Evolutionary conservation across 192 early-diverging fungal species (phyloP), one percentile per base, ranked within the genome.

Genomic region (Coemansia sp.): DNA sequence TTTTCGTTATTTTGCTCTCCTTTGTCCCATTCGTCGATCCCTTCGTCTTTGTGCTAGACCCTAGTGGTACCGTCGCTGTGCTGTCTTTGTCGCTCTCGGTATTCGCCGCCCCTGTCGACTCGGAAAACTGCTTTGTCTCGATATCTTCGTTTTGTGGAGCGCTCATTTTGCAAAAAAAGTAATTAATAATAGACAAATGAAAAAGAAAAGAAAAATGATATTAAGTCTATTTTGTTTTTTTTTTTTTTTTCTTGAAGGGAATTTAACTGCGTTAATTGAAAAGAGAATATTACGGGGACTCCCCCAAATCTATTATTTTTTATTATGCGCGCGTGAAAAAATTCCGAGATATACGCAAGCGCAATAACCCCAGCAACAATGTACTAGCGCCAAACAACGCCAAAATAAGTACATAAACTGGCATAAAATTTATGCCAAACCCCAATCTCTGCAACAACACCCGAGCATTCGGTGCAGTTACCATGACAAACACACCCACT

Each of bases 1-100:
- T 85, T 52, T 85, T 85, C 9, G 83, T 81, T 36, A 85, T 62
- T 39, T 85, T 85, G 39, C 62, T 72, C 44, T 85, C 82, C 38
- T 62, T 62, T 4, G 20, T 10, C 36, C 60, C 60, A 2, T 62
- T 62, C 20, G 22, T 43, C 27, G 10, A 1, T 38, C 63, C 64
- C 15, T 74, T 74, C 7, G 53, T 12, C 41, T 65, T 72, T 38
- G 61, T 55, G 29, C 27, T 20, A 38, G 38, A 38, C 6, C 9
- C n/a, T 24, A 49, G 16, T 8, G 47, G 43, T 22, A 50, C 31
- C 2, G 62, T 15, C 38, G 71, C 13, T 12, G 64, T 36, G 16
- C n/a, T 63, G 47, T 36, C 64, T 27, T 63, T 20, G 27, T 46
- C 66, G 55, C 55, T 29, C 13, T 65, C 43, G 15, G 57, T 22